These are phyloP conservation scores for Dryadomyces quercivorus DNA, from an alignment of 2,329 filamentous ascomycete genomes.

Conservation along the genomic window DNA sequence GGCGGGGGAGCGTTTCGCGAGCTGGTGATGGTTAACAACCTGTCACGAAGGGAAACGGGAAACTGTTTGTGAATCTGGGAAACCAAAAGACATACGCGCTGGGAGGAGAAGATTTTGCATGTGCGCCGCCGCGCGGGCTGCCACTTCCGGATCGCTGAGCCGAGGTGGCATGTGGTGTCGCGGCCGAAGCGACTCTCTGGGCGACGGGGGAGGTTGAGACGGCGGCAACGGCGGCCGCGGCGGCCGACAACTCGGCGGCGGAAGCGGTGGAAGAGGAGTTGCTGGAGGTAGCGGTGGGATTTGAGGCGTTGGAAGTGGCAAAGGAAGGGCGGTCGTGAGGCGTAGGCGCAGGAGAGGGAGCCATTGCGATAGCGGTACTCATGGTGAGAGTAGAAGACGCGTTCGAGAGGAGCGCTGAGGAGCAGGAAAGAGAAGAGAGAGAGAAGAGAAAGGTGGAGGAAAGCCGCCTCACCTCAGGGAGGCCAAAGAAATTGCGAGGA, in stretches of 20 bases:
- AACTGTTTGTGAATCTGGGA: no score
- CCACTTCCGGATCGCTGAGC: slow-evolving; percentile 38
- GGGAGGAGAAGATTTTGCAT: slow-evolving; percentile 42
- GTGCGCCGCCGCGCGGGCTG: slow-evolving; percentile 34
- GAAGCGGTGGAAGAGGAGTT: slow-evolving; percentile 12
- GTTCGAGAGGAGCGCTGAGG: neutral
- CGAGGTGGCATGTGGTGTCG: slow-evolving; percentile 29
- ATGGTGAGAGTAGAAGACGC: slow-evolving; percentile 24
- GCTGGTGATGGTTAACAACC: slow-evolving; percentile 16
- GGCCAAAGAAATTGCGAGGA: neutral
- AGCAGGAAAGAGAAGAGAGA: slow-evolving; percentile 10
- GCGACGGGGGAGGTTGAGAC: slow-evolving; percentile 29
- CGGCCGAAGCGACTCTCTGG: slow-evolving; percentile 26
- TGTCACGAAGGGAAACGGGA: slow-evolving; percentile 2
- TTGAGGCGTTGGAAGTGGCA: slow-evolving; percentile 15
- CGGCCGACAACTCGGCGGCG: slow-evolving; percentile 29
- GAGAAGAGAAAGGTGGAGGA: neutral
- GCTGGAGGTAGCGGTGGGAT: neutral
- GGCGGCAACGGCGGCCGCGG: slow-evolving; percentile 19
- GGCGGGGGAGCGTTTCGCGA: slow-evolving; percentile 47
- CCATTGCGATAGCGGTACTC: slow-evolving; percentile 58
- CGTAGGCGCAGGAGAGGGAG: slow-evolving; percentile 54
- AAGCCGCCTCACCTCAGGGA: neutral
- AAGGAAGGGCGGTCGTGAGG: slow-evolving; percentile 52
- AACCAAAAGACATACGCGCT: slow-evolving; percentile 39